Conservation (phyloP, 2,329 filamentous ascomycete species). For the Emergomyces pasteurianus region DNA sequence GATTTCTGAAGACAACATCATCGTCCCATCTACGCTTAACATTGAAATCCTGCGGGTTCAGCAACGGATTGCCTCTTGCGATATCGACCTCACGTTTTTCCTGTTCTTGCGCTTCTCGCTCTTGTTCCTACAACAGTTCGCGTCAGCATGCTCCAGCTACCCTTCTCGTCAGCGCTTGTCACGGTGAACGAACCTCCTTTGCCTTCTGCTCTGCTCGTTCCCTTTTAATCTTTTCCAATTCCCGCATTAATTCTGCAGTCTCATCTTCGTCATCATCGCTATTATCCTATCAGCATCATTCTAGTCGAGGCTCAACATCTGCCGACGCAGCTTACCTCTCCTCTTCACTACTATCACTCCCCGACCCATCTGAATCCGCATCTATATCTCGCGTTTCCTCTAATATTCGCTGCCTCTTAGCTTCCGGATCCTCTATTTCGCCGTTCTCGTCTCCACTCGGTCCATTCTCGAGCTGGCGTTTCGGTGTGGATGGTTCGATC, state of each 20-base stretch:
- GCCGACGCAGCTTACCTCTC: slow-evolving; percentile 37
- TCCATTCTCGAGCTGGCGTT: slow-evolving; percentile 51
- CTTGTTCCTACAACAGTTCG: slow-evolving; percentile 49
- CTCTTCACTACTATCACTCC: slow-evolving; percentile 48
- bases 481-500: slow-evolving; percentile 37
- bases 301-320: not conserved
- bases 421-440: slow-evolving; percentile 57
- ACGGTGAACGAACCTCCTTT: slow-evolving; percentile 42
- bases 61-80: slow-evolving; percentile 78
- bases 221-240: slow-evolving; percentile 85
- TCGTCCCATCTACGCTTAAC: slow-evolving; percentile 89
- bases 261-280: slow-evolving; percentile 68
- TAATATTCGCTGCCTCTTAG: slow-evolving; percentile 74
- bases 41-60: slow-evolving; percentile 79
- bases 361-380: slow-evolving; percentile 58
- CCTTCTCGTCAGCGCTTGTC: not conserved
- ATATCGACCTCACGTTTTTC: slow-evolving; percentile 79
- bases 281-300: slow-evolving; percentile 21
- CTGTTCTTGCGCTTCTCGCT: slow-evolving; percentile 67
- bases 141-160: not conserved
- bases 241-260: slow-evolving; percentile 77
- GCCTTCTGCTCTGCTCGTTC: slow-evolving; percentile 74
- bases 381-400: slow-evolving; percentile 84
- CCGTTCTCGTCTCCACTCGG: slow-evolving; percentile 26
- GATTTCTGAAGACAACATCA: slow-evolving; percentile 98